Evolutionary conservation across 805 yeast genomes (phyloP), one percentile per base, ranked within the genome.

Genomic region (Myxozyma sirexii): DNA sequence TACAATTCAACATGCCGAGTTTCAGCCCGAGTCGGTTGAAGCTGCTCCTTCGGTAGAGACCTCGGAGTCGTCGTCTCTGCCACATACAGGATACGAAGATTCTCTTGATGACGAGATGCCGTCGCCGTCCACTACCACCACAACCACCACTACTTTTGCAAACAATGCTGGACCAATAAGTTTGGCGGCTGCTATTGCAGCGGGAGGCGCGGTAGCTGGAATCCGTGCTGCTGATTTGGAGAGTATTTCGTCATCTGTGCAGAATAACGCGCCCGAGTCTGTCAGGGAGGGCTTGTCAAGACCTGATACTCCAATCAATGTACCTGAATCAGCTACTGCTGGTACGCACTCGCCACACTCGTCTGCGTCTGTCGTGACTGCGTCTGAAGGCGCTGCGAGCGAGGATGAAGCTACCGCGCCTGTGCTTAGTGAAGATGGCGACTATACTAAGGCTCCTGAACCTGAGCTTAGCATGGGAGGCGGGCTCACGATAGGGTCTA

Each of bases 241-340:
- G 49, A 88, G 96, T 0, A 82, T 88, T 41, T 88, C 97, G 0
- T 90, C 97, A 0, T 88, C 96, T 45, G 96, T 91, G 35, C 93
- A 88, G 68, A 92, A 92, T 75, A 91, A 93, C 72, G 90, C 97
- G 1, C 92, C 97, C 0, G 83, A 84, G 74, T 88, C 96, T 23
- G 96, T 90, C 6, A 84, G 97, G 61, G 72, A 79, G 15, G 84
- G 82, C 60, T 71, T 71, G 17, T 73, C 80, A 6, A 72, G 75
- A 19, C 76, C 79, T 4, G 76, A 75, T 42, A 76, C 80, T 4
- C 78, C 76, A n/a, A 71, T 60, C 35, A 27, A 26, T 13, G 54
- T 33, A 8, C 15, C 45, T 19, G n/a, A 23, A 8, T 12, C 35
- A 15, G 17, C 41, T 39, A 31, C 39, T 15, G 35, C 35, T 15